Base-by-base conservation (phyloP, 495 filamentous ascomycete genomes). In the Letharia lupina region DNA sequence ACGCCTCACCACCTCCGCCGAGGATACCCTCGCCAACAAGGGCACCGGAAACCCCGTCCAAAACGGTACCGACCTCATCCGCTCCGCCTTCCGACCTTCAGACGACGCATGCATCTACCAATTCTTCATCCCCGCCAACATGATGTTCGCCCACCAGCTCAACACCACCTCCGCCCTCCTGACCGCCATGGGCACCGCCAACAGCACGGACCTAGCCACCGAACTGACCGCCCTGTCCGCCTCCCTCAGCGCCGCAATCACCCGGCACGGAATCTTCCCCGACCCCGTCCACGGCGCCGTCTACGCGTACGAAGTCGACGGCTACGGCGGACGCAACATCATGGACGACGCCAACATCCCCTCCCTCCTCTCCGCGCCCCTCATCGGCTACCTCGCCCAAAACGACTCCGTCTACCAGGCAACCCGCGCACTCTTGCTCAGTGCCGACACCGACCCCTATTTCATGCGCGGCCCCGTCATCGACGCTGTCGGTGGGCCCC, bases 291-390 rank as follows among this genome's bases (percentile, higher is more conserved):
- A 80, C 66, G 84, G 78, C 41, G 68, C 67, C 54, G 75, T 85
- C 15, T 86, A 81, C 67, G 84, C 84, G 0, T 86, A 82, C 65
- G 84, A 86, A 70, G 74, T 85, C 11, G 83, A 87, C 63, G 84
- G 84, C 18, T 86, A 79, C 59, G 82, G 81, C 47, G 72, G 72
- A 3, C 68, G 73, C 40, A 78, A 75, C 23, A 70, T 84, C 20
- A 85, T 85, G 84, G 84, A 87, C 63, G 84, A 87, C 65, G 84
- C 84, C 42, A 87, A 87, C 69, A 77, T 87, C 60, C 84, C 84
- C 2, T 79, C 76, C 5, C 73, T 87, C 18, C 75, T 87, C 39
- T 74, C 78, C 12, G 77, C 81, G 40, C 84, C 84, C 0, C 73
- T 86, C 60, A 71, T 83, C 33, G 79, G 78, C 35, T 86, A 80